Evolutionary conservation across 306 rosid species (phyloP).

Genomic region (Fragaria vesca): DNA sequence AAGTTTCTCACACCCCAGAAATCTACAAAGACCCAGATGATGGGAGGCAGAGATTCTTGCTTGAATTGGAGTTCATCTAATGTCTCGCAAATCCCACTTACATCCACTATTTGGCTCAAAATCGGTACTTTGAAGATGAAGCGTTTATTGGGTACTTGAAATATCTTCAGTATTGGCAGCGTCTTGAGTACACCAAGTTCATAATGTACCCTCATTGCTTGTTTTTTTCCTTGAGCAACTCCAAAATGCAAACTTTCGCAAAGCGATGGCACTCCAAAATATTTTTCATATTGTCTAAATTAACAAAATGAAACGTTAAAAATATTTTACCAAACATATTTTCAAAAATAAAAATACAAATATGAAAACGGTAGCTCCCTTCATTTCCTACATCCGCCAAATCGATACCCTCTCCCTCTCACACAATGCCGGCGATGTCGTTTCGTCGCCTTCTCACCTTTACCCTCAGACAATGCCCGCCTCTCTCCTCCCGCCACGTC

Average conservation of each 20-base stretch:
- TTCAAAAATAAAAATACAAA: no score
- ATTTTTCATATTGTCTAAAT: no score
- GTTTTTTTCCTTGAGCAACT: constrained; percentile 91
- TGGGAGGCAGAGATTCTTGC: constrained; percentile 85
- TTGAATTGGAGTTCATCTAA: constrained; percentile 91
- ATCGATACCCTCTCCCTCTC: not conserved
- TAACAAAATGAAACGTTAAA: no score
- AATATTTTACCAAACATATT: no score
- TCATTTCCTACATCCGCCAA: not conserved
- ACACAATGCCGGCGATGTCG: constrained; percentile 23
- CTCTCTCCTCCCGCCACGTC: constrained; percentile 16
- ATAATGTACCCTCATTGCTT: constrained; percentile 97
- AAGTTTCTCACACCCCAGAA: constrained; percentile 48
- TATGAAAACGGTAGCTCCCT: no score
- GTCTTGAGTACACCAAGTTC: constrained; percentile 75
- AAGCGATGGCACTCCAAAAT: constrained; percentile 72
- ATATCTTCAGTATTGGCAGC: constrained; percentile 95
- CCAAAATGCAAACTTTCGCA: constrained; percentile 83
- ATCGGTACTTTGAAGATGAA: constrained; percentile 91
- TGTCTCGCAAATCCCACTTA: constrained; percentile 94
- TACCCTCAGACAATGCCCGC: constrained; percentile 20
- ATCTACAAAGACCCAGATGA: constrained; percentile 90
- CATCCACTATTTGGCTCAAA: constrained; percentile 95
- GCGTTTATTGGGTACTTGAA: constrained; percentile 94
- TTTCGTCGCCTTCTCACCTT: constrained; percentile 33